Conservation (phyloP, 148 eudicot species). For the Chenopodium formosanum region DNA sequence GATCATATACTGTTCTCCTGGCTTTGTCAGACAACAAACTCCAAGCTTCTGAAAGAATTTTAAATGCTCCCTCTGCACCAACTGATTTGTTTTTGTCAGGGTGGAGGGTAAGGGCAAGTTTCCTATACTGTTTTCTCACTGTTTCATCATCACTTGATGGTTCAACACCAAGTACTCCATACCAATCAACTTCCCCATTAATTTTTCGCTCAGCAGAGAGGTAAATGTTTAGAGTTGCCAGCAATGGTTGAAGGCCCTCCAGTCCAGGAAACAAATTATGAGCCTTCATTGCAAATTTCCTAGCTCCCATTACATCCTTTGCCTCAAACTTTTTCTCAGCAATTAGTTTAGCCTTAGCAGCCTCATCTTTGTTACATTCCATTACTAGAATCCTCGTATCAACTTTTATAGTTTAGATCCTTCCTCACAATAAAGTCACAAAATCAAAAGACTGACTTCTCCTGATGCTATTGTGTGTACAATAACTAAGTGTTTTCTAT, state of each 20-base stretch:
- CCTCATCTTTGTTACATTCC: conserved; percentile 40
- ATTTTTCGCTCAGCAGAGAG: conserved; percentile 50
- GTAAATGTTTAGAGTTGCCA: conserved; percentile 49
- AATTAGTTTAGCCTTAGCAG: conserved; percentile 32
- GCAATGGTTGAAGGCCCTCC: conserved; percentile 53
- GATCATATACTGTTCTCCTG: conserved; percentile 48
- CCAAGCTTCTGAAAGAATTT: conserved; percentile 64
- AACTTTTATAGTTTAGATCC: conserved; percentile 2
- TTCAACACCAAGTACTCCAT: conserved; percentile 60
- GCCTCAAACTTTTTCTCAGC: conserved; percentile 35
- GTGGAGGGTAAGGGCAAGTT: conserved; percentile 58
- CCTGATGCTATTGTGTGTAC: conserved; percentile 3
- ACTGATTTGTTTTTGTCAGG: conserved; percentile 72
- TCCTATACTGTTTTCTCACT: conserved; percentile 50
- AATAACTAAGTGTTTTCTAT: background rate
- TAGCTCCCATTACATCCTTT: conserved; percentile 32
- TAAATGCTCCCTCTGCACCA: conserved; percentile 77
- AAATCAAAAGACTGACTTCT: conserved; percentile 17
- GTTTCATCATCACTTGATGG: conserved; percentile 49
- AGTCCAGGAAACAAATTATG: conserved; percentile 46
- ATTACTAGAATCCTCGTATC: conserved; percentile 8
- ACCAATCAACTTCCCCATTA: conserved; percentile 58
- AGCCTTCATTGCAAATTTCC: conserved; percentile 36
- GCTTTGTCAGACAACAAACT: conserved; percentile 52
- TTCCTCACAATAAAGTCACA: background rate